These are phyloP conservation scores for Carex littledalei DNA, from an alignment of 176 grass and related monocot species.

Conservation along the genomic window DNA sequence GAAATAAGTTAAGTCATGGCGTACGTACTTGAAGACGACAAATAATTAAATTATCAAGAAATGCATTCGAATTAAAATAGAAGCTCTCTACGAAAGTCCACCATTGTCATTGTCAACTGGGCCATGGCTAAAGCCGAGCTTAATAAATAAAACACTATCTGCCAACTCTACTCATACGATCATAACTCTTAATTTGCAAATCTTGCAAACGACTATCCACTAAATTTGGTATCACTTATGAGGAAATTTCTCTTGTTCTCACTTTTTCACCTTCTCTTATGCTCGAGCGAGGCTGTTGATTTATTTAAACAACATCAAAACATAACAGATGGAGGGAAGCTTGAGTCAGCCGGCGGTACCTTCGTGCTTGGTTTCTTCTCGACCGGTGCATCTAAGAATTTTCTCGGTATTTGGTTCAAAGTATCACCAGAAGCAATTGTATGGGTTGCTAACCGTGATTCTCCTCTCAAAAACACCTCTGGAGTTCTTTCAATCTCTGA, in stretches of 20 bases:
- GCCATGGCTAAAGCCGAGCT: not conserved
- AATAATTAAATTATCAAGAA: not conserved
- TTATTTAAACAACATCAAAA: conserved; percentile 21
- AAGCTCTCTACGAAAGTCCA: not conserved
- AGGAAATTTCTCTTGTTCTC: not conserved
- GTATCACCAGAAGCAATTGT: conserved; percentile 12
- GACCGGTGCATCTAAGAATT: not conserved
- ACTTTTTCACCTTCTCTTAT: not conserved
- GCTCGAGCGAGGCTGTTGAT: not conserved
- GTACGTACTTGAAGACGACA: not conserved
- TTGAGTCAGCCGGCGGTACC: conserved; percentile 18
- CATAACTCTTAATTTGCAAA: not conserved
- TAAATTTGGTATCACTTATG: conserved; percentile 1
- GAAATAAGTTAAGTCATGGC: not conserved
- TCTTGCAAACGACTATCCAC: not conserved
- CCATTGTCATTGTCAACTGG: not conserved
- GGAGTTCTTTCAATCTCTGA: conserved; percentile 26
- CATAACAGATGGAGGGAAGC: conserved; percentile 19
- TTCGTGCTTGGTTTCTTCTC: conserved; percentile 47
- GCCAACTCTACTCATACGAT: not conserved
- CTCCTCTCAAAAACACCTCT: conserved; percentile 11
- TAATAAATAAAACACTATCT: not conserved
- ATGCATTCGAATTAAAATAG: not conserved
- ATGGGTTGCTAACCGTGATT: conserved; percentile 47
- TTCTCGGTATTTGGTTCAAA: conserved; percentile 38